These are phyloP conservation scores for Apophysomyces sp. DNA, from an alignment of 371 early-diverging fungal species.

Conservation along the genomic window DNA sequence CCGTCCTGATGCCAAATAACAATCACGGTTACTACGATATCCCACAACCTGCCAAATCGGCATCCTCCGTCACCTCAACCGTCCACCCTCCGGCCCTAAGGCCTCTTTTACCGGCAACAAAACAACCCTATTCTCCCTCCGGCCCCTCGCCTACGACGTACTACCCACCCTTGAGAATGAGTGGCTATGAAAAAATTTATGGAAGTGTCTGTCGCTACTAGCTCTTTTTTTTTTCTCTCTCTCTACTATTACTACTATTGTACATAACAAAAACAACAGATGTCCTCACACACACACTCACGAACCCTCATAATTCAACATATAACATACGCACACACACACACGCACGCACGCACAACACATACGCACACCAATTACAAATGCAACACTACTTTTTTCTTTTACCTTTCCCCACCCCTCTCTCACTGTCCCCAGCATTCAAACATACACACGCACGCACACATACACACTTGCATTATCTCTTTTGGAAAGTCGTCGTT, in stretches of 20 bases:
- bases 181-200: slow-evolving; percentile 36
- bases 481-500: too few species aligned
- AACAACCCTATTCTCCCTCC: slow-evolving; percentile 20
- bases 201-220: slow-evolving; percentile 40
- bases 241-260: neutral
- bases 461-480: too few species aligned
- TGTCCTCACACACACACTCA: neutral
- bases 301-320: neutral
- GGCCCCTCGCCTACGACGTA: slow-evolving; percentile 28
- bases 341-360: too few species aligned
- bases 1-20: neutral
- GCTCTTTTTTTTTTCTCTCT: neutral
- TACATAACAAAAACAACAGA: neutral
- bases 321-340: too few species aligned
- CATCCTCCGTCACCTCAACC: neutral
- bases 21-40: too few species aligned
- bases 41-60: neutral
- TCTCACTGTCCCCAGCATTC: neutral
- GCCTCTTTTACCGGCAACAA: neutral
- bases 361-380: too few species aligned
- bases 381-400: too few species aligned
- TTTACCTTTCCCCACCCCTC: too few species aligned
- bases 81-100: neutral
- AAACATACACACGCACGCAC: too few species aligned
- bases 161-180: slow-evolving; percentile 28